Evolutionary conservation across 306 rosid genomes (phyloP), one percentile per base, ranked within the genome.

Genomic region (Cucurbita pepo): DNA sequence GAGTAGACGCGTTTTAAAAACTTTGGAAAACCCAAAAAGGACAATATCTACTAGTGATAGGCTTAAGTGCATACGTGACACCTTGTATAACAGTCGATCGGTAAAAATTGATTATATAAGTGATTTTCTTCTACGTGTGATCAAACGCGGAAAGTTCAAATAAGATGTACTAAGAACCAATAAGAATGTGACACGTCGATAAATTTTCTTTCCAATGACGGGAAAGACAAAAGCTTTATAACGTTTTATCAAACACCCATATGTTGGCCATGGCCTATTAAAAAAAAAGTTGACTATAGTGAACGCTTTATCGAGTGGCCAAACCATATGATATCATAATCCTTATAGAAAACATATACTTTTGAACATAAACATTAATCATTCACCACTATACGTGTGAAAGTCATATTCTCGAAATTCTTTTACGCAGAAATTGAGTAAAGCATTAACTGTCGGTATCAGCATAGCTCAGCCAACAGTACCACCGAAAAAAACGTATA

Each of bases 321-420:
- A 38, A 69, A 69, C 57, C 15, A 45, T 69, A 69, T 47, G 73
- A 69, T 45, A 47, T 69, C 57, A 69, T 69, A 48, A 69, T 69
- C 14, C 0, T 52, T 66, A 22, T 45, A 47, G 7, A 66, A 41
- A 63, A 16, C 6, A 66, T 3, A 48, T 48, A 50, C 54, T 14
- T 50, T 50, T 50, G 54, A 50, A n/a, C 18, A 50, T 43, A 19
- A 66, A 45, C 41, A 47, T 47, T 47, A 19, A 69, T 66, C 10
- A 69, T 30, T 30, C 3, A 12, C 25, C 73, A 69, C 4, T 47
- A 47, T 12, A 58, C 40, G 15, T 45, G 37, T 8, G 22, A 66
- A 66, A 66, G 48, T 14, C 13, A 25, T 66, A 13, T n/a, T 8
- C 48, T 69, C 22, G 6, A 47, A 37, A 37, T 60, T 67, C 22